Conservation (phyloP, 176 grass and related monocot species). For the Musa itinerans region DNA sequence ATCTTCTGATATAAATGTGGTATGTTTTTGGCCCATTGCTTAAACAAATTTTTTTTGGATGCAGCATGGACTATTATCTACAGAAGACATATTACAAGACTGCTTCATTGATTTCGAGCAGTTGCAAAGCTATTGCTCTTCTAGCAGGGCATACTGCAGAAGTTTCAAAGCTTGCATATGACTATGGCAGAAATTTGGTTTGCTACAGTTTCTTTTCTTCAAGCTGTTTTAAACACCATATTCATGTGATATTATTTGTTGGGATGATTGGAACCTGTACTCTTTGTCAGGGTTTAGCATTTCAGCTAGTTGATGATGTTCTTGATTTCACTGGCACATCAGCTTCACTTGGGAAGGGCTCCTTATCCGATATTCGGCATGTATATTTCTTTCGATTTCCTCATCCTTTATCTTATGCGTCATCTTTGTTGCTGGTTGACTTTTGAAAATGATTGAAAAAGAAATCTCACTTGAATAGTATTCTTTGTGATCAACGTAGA, state of each 20-base stretch:
- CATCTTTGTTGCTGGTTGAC: no score
- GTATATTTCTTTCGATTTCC: slow-evolving; percentile 34
- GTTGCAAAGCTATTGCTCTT: slow-evolving; percentile 86
- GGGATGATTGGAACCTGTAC: not conserved
- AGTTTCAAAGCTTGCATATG: slow-evolving; percentile 73
- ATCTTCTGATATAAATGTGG: slow-evolving; percentile 17
- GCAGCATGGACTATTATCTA: slow-evolving; percentile 97
- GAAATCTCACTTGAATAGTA: no score
- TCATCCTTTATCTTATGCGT: not conserved
- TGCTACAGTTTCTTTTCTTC: slow-evolving; percentile 2
- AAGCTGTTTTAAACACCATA: not conserved
- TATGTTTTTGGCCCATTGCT: slow-evolving; percentile 15
- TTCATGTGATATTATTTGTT: not conserved
- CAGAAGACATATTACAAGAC: slow-evolving; percentile 99
- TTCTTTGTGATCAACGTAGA: no score
- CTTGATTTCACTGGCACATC: slow-evolving; percentile 95
- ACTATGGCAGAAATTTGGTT: slow-evolving; percentile 94
- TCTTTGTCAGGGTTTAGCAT: slow-evolving; percentile 73
- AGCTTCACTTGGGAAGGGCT: slow-evolving; percentile 83
- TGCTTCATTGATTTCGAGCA: slow-evolving; percentile 93
- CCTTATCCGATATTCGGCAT: slow-evolving; percentile 83
- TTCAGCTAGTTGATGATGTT: slow-evolving; percentile 88
- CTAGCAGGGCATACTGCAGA: slow-evolving; percentile 90
- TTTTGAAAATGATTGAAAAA: no score
- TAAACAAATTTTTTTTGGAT: slow-evolving; percentile 1